Evolutionary conservation across 1,284 basidiomycete species (phyloP).

Genomic region (Puccinia triticina): DNA sequence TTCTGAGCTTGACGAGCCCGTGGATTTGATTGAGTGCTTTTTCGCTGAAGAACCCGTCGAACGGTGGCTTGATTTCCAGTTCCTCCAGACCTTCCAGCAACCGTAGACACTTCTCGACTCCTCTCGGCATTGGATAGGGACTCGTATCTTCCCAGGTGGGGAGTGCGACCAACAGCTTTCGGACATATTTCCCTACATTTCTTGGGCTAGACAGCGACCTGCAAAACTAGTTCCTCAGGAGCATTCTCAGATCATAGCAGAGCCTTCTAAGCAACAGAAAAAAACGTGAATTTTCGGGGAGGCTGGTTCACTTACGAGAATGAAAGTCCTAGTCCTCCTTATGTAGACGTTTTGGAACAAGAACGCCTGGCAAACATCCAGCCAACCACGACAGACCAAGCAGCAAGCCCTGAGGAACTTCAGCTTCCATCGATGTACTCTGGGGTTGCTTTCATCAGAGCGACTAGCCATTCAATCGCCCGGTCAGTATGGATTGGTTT

Average conservation of each 20-base stretch:
- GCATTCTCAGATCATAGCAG: too few relatives aligned
- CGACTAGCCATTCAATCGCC: background rate
- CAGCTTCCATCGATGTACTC: slow-evolving; percentile 5
- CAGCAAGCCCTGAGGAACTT: slow-evolving; percentile 25
- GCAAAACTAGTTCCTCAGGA: slow-evolving; percentile 5
- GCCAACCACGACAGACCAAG: slow-evolving; percentile 23
- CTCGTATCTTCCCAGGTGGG: slow-evolving; percentile 19
- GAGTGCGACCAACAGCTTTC: background rate
- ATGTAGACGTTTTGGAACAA: slow-evolving; percentile 20
- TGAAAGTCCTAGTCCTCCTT: background rate
- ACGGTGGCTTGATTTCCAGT: slow-evolving; percentile 16
- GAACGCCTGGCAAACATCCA: slow-evolving; percentile 13
- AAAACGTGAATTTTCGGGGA: too few relatives aligned
- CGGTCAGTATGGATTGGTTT: too few relatives aligned
- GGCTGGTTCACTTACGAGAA: slow-evolving; percentile 14
- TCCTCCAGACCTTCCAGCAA: slow-evolving; percentile 3
- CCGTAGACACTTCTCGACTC: background rate
- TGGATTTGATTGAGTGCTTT: background rate
- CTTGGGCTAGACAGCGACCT: slow-evolving; percentile 10
- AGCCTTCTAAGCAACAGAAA: background rate
- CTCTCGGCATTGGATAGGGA: background rate
- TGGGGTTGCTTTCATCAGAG: background rate
- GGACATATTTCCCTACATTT: slow-evolving; percentile 8
- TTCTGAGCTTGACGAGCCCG: background rate
- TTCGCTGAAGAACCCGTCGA: slow-evolving; percentile 22